A percentile compares a stretch with the other conserved stretches of the same genome.
Conservation (phyloP, 2,329 filamentous ascomycete species). For the Blastomyces silverae region DNA sequence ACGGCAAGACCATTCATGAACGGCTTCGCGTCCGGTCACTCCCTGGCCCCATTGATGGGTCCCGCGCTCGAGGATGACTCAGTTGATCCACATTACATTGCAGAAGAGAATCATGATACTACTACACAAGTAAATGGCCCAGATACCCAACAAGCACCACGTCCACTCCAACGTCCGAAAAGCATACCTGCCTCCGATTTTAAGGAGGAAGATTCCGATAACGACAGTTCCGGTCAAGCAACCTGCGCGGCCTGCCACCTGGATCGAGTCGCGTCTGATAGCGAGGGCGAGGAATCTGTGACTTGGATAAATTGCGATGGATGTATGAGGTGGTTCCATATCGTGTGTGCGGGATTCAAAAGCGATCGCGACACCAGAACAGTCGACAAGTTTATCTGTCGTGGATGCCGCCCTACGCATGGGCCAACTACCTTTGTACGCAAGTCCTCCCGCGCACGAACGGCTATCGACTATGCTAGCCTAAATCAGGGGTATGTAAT, state of each 20-base stretch:
- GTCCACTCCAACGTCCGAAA: conserved; percentile 9
- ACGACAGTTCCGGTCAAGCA: conserved; percentile 36
- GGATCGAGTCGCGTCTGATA: conserved; percentile 46
- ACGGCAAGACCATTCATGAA: conserved; percentile 34
- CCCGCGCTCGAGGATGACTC: conserved; percentile 18
- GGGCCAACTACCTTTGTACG: conserved; percentile 61
- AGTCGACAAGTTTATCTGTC: conserved; percentile 63
- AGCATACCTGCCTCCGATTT: conserved; percentile 2
- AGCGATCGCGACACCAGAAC: conserved; percentile 57
- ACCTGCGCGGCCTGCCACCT: conserved; percentile 54
- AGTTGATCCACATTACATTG: not conserved
- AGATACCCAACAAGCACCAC: not conserved
- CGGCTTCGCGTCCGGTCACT: conserved; percentile 20
- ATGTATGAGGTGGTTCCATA: conserved; percentile 63
- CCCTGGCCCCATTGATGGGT: conserved; percentile 13
- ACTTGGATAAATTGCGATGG: conserved; percentile 63
- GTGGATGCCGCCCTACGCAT: conserved; percentile 51
- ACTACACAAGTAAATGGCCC: not conserved
- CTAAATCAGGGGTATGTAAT: conserved; percentile 60
- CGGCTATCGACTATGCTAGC: conserved; percentile 61
- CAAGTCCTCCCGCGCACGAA: conserved; percentile 59
- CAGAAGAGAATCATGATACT: not conserved
- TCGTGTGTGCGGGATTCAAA: conserved; percentile 59
- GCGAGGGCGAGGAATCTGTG: conserved; percentile 47
- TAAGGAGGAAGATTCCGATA: conserved; percentile 10